A percentile compares a stretch with the other conserved stretches of the same genome.
Evolutionary conservation across 2,329 filamentous ascomycete species (phyloP).

Genomic region (Fusarium caatingaense): DNA sequence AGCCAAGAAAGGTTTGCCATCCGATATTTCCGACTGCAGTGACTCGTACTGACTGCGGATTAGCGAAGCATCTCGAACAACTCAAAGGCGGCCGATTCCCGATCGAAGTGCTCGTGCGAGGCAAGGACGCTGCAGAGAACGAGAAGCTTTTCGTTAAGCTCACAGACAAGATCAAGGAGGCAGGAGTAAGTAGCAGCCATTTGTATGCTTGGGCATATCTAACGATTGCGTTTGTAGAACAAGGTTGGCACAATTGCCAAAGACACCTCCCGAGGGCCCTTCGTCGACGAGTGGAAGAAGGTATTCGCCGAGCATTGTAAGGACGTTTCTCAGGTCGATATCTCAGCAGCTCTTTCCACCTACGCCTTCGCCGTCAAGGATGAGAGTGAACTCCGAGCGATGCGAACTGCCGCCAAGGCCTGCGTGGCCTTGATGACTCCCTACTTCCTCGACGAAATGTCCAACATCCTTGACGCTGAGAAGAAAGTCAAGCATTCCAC

Average conservation of each 20-base stretch:
- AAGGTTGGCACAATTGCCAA: conserved; percentile 90
- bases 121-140: conserved; percentile 92
- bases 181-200: conserved; percentile 73
- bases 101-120: conserved; percentile 89
- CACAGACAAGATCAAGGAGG: conserved; percentile 84
- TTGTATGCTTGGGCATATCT: conserved; percentile 12
- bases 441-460: conserved; percentile 99
- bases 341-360: conserved; percentile 82
- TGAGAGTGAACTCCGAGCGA: conserved; percentile 90
- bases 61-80: conserved; percentile 92
- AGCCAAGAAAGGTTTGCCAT: conserved; percentile 88
- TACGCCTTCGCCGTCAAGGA: conserved; percentile 93
- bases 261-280: conserved; percentile 85
- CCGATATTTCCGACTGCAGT: neutral
- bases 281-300: conserved; percentile 97
- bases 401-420: conserved; percentile 93
- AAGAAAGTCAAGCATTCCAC: conserved; percentile 94
- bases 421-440: conserved; percentile 95
- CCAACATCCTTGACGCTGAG: conserved; percentile 91
- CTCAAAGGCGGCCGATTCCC: conserved; percentile 93
- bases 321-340: conserved; percentile 89
- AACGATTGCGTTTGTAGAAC: conserved; percentile 64
- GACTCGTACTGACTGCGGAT: conserved; percentile 48
- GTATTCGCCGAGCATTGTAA: conserved; percentile 81
- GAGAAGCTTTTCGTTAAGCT: conserved; percentile 89